A percentile compares a stretch with the other conserved stretches of the same genome.
Conservation (phyloP, 2,329 filamentous ascomycete species). For the Knufia petricola region DNA sequence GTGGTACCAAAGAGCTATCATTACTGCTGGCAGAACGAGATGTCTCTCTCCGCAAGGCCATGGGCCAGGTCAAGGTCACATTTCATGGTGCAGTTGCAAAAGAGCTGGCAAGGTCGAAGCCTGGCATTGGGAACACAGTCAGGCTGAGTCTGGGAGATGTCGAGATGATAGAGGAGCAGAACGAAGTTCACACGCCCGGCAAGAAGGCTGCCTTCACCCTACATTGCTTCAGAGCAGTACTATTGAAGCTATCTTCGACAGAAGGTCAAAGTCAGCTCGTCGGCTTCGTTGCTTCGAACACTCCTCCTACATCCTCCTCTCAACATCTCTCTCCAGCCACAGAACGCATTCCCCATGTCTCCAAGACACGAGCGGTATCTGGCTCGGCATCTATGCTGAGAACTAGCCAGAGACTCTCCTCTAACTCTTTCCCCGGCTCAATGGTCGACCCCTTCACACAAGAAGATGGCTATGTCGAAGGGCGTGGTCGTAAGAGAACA, state of each 20-base stretch:
- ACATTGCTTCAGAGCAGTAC: conserved; percentile 28
- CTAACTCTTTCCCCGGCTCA: conserved; percentile 15
- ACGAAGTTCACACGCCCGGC: conserved; percentile 44
- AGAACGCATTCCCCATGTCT: background rate
- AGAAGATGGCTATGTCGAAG: conserved; percentile 53
- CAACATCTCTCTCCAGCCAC: background rate
- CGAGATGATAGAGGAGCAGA: conserved; percentile 50
- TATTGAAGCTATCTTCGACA: background rate
- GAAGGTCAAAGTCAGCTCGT: background rate
- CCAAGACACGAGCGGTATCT: background rate
- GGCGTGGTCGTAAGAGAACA: conserved; percentile 58
- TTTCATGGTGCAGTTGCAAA: conserved; percentile 64
- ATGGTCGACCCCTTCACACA: conserved; percentile 45
- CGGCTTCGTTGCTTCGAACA: background rate
- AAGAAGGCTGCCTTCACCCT: conserved; percentile 51
- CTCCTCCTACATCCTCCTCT: background rate
- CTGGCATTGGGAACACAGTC: conserved; percentile 73
- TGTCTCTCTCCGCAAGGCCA: conserved; percentile 64
- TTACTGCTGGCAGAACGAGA: conserved; percentile 79
- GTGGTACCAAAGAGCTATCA: conserved; percentile 61
- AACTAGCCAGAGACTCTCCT: background rate
- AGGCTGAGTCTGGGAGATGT: conserved; percentile 59
- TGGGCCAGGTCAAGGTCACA: conserved; percentile 70
- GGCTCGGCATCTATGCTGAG: background rate
- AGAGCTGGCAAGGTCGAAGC: conserved; percentile 53